These are phyloP conservation scores for Corniculantispora saksenae DNA, from an alignment of 2,329 filamentous ascomycete genomes.

Conservation along the genomic window DNA sequence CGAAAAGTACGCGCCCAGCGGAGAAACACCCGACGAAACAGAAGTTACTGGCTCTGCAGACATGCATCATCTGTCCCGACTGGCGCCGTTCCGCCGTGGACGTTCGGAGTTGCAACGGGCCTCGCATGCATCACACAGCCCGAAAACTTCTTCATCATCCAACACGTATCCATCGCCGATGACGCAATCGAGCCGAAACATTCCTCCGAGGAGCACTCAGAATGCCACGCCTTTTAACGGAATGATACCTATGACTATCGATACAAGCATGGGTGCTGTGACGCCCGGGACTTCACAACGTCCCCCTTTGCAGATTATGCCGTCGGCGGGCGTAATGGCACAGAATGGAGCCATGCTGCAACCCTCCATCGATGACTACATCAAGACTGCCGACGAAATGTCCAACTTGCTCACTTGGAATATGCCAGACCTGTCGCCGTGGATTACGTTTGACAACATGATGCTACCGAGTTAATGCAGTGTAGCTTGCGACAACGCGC, in stretches of 20 bases:
- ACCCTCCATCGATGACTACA: constrained; percentile 27
- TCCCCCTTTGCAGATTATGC: constrained; percentile 21
- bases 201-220: background rate
- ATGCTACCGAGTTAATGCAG: constrained; percentile 11
- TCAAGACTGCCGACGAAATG: constrained; percentile 29
- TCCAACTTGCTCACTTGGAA: constrained; percentile 28
- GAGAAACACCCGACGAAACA: constrained; percentile 13
- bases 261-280: constrained; percentile 11
- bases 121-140: constrained; percentile 18
- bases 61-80: constrained; percentile 24
- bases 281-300: constrained; percentile 12
- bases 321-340: constrained; percentile 21
- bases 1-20: constrained; percentile 23
- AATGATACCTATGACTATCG: constrained; percentile 17
- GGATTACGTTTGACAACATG: constrained; percentile 18
- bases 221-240: constrained; percentile 10
- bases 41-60: constrained; percentile 26
- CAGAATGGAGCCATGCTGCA: constrained; percentile 22
- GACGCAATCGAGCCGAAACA: constrained; percentile 22
- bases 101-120: constrained; percentile 21
- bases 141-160: constrained; percentile 19
- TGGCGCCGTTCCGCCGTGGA: constrained; percentile 25
- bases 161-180: constrained; percentile 19
- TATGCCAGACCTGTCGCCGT: constrained; percentile 24
- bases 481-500: background rate